Base-by-base conservation (phyloP, 108 stramenopile genomes). In the Mediolabrus comicus region DNA sequence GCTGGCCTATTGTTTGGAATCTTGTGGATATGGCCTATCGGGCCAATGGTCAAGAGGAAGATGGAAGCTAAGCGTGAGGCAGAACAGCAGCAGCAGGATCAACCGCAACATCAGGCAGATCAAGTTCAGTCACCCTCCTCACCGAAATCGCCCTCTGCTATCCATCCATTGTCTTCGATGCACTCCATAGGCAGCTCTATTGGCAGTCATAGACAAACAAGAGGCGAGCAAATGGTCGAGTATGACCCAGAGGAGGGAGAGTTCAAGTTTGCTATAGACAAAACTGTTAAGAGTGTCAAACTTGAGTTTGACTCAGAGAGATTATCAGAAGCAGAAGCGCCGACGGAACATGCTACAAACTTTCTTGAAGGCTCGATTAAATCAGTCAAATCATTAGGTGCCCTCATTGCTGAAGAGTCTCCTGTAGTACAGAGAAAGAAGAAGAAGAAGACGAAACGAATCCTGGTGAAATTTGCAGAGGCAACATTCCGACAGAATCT, bases 1-100 rank as follows among this genome's bases (percentile, higher is more conserved):
- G 22, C 56, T 5, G 82, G 81, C 14, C 31, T 39, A 3, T 6
- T 75, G 13, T 27, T 22, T 35, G 80, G 74, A 5, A 27, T 82
- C 4, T n/a, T 82, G n/a, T 86, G 65, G 86, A n/a, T 72, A 65
- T 80, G 35, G 61, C 30, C 54, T 14, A 12, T 79, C 51, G 83
- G 79, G 14, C 79, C 79, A 13, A 22, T 2, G 19, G 78, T 63
- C 34, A 65, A 62, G 43, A 62, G 43, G 38, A 39, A 38, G 12
- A 14, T 77, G 35, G 78, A 69, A 14, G 54, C 51, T 6, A 30
- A 55, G 35, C 13, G 53, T 51, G 59, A 9, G 12, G 51, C 51
- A 17, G 27, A 11, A 28, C 27, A 43, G 6, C 41, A 43, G 0
- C n/a, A n/a, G n/a, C n/a, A n/a, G n/a, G n/a, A n/a, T n/a, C n/a